Evolutionary conservation across 495 filamentous ascomycete genomes (phyloP), one percentile per base, ranked within the genome.

Genomic region (Tuber umbilicatum): DNA sequence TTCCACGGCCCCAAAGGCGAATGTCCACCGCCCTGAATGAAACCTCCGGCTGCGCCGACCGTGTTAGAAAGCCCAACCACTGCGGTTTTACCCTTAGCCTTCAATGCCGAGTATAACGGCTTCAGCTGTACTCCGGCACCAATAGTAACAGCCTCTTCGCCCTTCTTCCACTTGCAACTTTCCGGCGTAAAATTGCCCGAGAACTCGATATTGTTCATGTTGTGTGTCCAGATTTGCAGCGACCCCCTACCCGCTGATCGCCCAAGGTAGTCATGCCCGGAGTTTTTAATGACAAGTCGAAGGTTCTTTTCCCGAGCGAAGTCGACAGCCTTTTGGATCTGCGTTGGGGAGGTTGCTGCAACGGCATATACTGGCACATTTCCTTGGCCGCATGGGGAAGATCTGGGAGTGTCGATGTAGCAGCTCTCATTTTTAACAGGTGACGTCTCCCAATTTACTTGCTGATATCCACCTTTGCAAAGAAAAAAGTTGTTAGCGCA

Each of bases 221-320:
- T 78, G 70, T 84, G 84, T 0, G 83, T 82, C 87, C 87, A 89
- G 69, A 88, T 87, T 9, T 85, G 86, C 43, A 89, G 81, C 2
- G 87, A 86, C 43, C 86, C 85, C 14, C 75, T 75, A 38, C 77
- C 75, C 40, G 68, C 68, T 21, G 81, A 81, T 16, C 81, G 78
- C 2, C 79, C 81, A 35, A 80, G 74, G 55, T 72, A 79, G 70
- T 83, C 80, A 73, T 84, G 83, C 10, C 83, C 83, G 2, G 75
- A 79, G 78, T 84, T 84, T 73, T 84, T 84, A 69, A 84, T 81
- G n/a, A 74, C 73, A 23, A 84, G 42, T n/a, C 73, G 75, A 40
- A 84, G 74, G 23, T 83, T 79, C 37, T 78, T 68, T 23, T 74
- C 69, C 21, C 70, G 72, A n/a, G 78, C 81, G 50, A 84, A 84